Evolutionary conservation across 495 filamentous ascomycete species (phyloP).

Genomic region (Rhypophila decipiens): DNA sequence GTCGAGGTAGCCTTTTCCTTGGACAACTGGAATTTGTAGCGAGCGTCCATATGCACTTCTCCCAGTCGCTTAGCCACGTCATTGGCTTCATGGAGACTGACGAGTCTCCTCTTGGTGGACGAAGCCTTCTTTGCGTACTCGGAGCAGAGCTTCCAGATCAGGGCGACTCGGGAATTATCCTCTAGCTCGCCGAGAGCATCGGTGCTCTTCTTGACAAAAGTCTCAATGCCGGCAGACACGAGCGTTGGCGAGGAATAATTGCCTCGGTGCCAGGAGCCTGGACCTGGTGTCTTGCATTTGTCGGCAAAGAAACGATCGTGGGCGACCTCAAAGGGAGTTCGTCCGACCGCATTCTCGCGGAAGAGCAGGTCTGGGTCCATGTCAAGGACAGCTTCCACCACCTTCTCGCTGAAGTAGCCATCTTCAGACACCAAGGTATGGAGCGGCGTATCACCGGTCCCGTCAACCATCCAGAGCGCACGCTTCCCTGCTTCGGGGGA

Average conservation of each 20-base stretch:
- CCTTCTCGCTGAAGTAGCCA: conserved; percentile 15
- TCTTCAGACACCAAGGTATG: conserved; percentile 47
- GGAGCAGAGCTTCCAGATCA: conserved; percentile 26
- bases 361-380: conserved; percentile 51
- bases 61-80: conserved; percentile 62
- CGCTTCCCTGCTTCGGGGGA: conserved; percentile 31
- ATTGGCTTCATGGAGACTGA: conserved; percentile 65
- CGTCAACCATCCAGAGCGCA: conserved; percentile 58
- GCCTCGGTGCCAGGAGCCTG: background rate
- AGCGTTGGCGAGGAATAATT: background rate
- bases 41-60: conserved; percentile 17
- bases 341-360: conserved; percentile 64
- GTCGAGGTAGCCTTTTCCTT: background rate
- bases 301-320: conserved; percentile 42
- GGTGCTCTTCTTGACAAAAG: conserved; percentile 1
- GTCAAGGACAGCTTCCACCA: conserved; percentile 46
- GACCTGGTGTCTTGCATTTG: background rate
- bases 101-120: conserved; percentile 50
- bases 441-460: conserved; percentile 58
- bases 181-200: background rate
- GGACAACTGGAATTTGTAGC: conserved; percentile 13
- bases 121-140: conserved; percentile 17
- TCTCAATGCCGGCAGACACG: background rate
- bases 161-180: conserved; percentile 10
- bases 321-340: conserved; percentile 60